Evolutionary conservation across 495 filamentous ascomycete species (phyloP).

Genomic region (Trichoderma virens): DNA sequence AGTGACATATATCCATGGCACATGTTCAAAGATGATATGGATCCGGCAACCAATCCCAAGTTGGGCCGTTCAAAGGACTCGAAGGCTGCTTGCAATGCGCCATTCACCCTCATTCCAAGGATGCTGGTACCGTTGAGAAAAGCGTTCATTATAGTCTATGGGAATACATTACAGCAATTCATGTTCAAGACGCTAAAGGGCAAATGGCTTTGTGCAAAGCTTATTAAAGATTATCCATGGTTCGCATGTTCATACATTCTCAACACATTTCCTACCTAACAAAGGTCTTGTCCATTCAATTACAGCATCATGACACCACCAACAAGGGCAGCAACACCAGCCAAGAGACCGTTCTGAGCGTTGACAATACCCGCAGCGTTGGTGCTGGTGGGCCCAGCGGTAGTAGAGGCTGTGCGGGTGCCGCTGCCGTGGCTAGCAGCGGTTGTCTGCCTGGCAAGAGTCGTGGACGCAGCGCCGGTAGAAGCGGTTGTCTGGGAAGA

Average conservation of each 20-base stretch:
- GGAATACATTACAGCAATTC: neutral
- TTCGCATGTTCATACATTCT: neutral
- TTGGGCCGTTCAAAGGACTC: too few species aligned
- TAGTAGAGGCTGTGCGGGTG: conserved; percentile 13
- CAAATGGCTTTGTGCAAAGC: neutral
- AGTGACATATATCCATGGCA: too few species aligned
- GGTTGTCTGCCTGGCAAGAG: conserved; percentile 14
- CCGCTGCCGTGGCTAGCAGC: conserved; percentile 10
- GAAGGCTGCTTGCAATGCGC: neutral
- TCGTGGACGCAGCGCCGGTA: conserved; percentile 14
- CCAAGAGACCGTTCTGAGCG: conserved; percentile 24
- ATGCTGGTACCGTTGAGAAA: neutral
- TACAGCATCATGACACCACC: conserved; percentile 22
- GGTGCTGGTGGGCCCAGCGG: conserved; percentile 18
- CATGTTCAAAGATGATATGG: too few species aligned
- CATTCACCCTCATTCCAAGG: too few species aligned
- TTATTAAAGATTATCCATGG: neutral
- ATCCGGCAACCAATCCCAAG: too few species aligned
- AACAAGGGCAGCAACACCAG: conserved; percentile 22
- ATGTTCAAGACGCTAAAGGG: neutral
- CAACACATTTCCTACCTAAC: neutral
- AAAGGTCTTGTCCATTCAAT: neutral
- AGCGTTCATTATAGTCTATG: neutral
- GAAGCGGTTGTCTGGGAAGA: neutral
- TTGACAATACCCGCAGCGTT: conserved; percentile 26